Evolutionary conservation across 83 land plant species (phyloP).

Genomic region (Picea mariana): DNA sequence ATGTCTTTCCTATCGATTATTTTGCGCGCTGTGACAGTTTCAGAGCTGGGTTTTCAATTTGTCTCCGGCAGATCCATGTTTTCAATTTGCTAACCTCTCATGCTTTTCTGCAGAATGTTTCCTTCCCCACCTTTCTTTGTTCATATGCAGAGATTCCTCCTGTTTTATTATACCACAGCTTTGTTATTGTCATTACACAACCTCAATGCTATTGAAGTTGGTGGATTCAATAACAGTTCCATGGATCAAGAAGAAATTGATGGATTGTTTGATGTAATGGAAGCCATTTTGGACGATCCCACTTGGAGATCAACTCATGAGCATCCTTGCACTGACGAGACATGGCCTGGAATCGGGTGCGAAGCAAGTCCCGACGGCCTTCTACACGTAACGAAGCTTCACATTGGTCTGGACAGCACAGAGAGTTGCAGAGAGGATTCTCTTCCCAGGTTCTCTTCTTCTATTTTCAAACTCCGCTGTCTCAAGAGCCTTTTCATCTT

Average conservation of each 20-base stretch:
- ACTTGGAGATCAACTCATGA: slow-evolving; percentile 15
- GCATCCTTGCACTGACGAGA: slow-evolving; percentile 12
- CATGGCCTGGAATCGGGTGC: slow-evolving; percentile 21
- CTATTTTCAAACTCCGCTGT: slow-evolving; percentile 13
- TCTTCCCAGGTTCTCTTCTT: background rate
- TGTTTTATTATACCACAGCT: too few species aligned
- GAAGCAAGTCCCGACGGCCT: background rate
- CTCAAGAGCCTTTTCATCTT: slow-evolving; percentile 10
- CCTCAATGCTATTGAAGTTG: too few species aligned
- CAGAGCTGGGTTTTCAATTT: too few species aligned
- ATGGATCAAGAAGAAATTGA: slow-evolving; percentile 1
- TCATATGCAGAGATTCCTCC: too few species aligned
- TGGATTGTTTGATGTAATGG: slow-evolving; percentile 14
- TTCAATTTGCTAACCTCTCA: too few species aligned
- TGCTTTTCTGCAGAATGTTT: too few species aligned
- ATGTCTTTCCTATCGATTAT: too few species aligned
- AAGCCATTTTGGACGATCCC: slow-evolving; percentile 14
- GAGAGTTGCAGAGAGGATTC: background rate
- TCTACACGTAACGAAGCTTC: slow-evolving; percentile 15
- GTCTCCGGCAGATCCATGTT: too few species aligned
- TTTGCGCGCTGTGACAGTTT: too few species aligned
- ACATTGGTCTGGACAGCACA: background rate
- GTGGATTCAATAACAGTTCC: too few species aligned
- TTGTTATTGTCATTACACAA: too few species aligned
- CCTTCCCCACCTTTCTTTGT: too few species aligned